Conservation (phyloP, 495 filamentous ascomycete species). For the Durotheca rogersii region DNA sequence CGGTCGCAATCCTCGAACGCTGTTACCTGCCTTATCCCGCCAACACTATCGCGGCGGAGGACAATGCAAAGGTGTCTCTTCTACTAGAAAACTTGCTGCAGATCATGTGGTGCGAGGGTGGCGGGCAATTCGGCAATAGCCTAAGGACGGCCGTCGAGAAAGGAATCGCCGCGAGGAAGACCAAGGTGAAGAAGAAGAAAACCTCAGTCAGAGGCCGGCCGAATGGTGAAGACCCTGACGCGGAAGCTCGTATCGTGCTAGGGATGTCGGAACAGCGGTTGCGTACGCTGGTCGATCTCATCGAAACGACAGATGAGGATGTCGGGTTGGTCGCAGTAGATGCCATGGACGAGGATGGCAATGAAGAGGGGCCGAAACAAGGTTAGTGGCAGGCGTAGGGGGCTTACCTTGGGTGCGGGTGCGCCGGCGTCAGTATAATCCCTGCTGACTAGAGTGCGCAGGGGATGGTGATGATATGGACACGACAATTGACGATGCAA, state of each 20-base stretch:
- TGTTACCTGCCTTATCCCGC: constrained; percentile 75
- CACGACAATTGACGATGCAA: constrained; percentile 15
- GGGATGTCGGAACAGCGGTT: constrained; percentile 45
- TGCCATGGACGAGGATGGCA: constrained; percentile 17
- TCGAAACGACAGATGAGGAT: constrained; percentile 32
- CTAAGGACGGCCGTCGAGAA: constrained; percentile 56
- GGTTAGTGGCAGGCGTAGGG: not conserved
- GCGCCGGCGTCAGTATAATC: not conserved
- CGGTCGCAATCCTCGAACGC: constrained; percentile 58
- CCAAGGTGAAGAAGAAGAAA: constrained; percentile 51
- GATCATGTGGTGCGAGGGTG: constrained; percentile 50
- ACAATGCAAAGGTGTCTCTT: constrained; percentile 81
- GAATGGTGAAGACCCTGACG: constrained; percentile 36
- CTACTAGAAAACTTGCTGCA: constrained; percentile 71
- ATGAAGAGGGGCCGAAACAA: constrained; percentile 9
- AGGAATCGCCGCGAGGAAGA: constrained; percentile 65
- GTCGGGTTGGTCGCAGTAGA: constrained; percentile 30
- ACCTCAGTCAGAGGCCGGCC: constrained; percentile 43
- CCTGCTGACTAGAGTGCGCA: no score
- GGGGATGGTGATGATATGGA: no score
- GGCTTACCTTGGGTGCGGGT: not conserved
- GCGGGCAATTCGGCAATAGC: constrained; percentile 43
- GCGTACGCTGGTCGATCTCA: constrained; percentile 34
- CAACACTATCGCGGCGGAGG: constrained; percentile 57
- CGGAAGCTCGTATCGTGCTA: constrained; percentile 36